Evolutionary conservation across 1,284 basidiomycete species (phyloP), one percentile per base, ranked within the genome.

Genomic region (Hemileia vastatrix): DNA sequence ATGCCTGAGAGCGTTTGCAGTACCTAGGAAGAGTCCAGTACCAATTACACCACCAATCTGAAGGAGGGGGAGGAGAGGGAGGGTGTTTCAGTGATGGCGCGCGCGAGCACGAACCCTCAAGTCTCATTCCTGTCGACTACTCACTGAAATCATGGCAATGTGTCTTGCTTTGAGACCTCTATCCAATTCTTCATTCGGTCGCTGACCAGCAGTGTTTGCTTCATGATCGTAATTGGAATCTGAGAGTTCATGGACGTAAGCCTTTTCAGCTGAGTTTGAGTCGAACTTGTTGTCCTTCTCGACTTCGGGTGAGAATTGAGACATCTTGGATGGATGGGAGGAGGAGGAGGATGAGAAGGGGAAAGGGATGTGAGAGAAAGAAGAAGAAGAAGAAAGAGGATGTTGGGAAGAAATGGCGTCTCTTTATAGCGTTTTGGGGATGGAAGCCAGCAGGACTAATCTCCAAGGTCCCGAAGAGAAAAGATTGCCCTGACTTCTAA

Each of bases 21-120:
- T 61, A 18, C 59, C 52, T 19, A 61, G 52, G 53, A 61, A 61
- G 1, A 61, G 52, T 27, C 59, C 59, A 15, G 55, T 57, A 33
- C 55, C 55, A 47, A n/a, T n/a, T n/a, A n/a, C n/a, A n/a, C n/a
- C n/a, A n/a, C n/a, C n/a, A n/a, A n/a, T n/a, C n/a, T n/a, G n/a
- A n/a, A n/a, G n/a, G n/a, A n/a, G n/a, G n/a, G n/a, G n/a, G n/a
- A n/a, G n/a, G n/a, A n/a, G n/a, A n/a, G n/a, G n/a, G n/a, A n/a
- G n/a, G n/a, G n/a, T n/a, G n/a, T n/a, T 27, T 27, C 27, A 27
- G 27, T 27, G 27, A 27, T 27, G 27, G 36, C 36, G 36, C 36
- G 36, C 36, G 36, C 36, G 36, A 11, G 11, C 9, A 40, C 36
- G 15, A 15, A 40, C 8, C 36, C 15, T 40, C 36, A 11, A 11